phyloP scores from a whole-genome alignment of 169 alveolate species.

The Fabrea salina region DNA sequence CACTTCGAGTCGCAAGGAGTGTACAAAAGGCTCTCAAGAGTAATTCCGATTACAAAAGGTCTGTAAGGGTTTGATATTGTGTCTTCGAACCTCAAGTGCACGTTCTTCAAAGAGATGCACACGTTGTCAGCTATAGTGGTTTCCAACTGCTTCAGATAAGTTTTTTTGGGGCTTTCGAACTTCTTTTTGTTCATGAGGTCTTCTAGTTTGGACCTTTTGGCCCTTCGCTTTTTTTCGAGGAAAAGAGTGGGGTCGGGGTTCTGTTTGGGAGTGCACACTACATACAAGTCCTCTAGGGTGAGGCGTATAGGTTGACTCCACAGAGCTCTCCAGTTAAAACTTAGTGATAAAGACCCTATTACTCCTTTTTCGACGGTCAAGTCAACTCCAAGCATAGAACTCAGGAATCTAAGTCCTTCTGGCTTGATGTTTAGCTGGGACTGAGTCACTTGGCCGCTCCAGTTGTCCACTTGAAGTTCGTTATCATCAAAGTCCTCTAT shows the following conservation, averaged over 20 bases:
- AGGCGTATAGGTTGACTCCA: conserved; percentile 18
- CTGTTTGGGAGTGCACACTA: conserved; percentile 9
- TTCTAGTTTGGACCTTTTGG: background rate
- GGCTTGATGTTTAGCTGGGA: background rate
- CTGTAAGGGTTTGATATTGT: conserved; percentile 10
- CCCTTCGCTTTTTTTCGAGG: background rate
- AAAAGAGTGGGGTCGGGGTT: conserved; percentile 8
- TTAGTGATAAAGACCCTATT: background rate
- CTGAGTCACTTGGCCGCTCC: conserved; percentile 32
- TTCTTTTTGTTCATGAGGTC: background rate
- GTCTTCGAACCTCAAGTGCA: conserved; percentile 28
- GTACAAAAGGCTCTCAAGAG: conserved; percentile 18
- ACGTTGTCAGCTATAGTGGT: conserved; percentile 16
- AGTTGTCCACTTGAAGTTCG: conserved; percentile 18
- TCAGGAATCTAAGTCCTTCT: background rate
- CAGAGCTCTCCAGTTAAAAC: conserved; percentile 22
- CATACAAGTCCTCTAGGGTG: conserved; percentile 21
- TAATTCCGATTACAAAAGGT: conserved; percentile 25
- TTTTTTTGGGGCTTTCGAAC: conserved; percentile 2
- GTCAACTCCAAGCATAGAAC: conserved; percentile 11
- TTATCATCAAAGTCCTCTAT: conserved; percentile 30
- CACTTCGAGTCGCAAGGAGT: conserved; percentile 14
- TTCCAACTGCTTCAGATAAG: conserved; percentile 2
- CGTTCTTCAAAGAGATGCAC: conserved; percentile 7
- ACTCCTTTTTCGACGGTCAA: conserved; percentile 10